A percentile compares a stretch with the other conserved stretches of the same genome.
Conservation (phyloP, 163 green algal genomes). For the Chlorella variabilis region DNA sequence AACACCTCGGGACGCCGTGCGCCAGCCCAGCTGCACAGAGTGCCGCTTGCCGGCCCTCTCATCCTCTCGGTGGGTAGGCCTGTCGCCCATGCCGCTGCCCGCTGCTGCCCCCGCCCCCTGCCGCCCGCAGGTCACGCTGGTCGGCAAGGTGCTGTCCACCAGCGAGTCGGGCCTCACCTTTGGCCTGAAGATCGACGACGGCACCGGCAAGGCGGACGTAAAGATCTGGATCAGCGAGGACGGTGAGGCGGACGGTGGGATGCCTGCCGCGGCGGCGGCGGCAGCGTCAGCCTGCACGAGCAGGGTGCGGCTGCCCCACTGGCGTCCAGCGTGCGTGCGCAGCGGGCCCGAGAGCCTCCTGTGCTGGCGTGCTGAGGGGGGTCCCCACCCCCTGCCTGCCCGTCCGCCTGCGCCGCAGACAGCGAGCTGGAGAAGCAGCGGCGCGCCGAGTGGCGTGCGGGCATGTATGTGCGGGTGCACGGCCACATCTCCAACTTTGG, state of each 20-base stretch:
- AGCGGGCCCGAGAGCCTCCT: too few relatives aligned
- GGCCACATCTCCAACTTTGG: conserved; percentile 72
- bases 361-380: background rate
- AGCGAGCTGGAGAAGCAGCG: conserved; percentile 45
- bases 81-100: too few relatives aligned
- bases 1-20: too few relatives aligned
- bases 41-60: too few relatives aligned
- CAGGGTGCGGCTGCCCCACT: too few relatives aligned
- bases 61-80: too few relatives aligned
- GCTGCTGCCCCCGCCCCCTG: too few relatives aligned
- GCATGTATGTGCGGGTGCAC: conserved; percentile 82
- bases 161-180: conserved; percentile 57
- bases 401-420: background rate
- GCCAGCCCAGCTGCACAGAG: too few relatives aligned
- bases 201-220: conserved; percentile 69
- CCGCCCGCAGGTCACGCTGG: conserved; percentile 77
- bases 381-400: background rate
- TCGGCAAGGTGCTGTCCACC: conserved; percentile 71
- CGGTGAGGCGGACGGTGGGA: conserved; percentile 34
- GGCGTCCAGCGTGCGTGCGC: too few relatives aligned
- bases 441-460: conserved; percentile 61
- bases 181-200: conserved; percentile 71
- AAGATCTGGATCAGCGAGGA: conserved; percentile 67
- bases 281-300: too few relatives aligned
- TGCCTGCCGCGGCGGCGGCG: background rate